Base-by-base conservation (phyloP, 2,329 filamentous ascomycete genomes). In the Sporothrix luriei region DNA sequence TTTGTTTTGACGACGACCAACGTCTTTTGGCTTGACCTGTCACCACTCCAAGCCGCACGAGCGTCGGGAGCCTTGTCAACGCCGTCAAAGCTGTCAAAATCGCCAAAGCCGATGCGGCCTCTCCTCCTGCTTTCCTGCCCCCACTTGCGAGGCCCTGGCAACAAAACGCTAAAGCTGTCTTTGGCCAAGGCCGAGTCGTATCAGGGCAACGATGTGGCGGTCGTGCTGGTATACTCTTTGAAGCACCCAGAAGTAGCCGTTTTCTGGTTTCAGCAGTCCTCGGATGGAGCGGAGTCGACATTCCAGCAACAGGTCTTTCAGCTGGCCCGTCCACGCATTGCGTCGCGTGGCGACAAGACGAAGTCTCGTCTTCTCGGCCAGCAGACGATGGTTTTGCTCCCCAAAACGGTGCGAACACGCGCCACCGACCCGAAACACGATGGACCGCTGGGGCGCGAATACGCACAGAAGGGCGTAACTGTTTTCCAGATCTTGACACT, bases 1-100 rank as follows among this genome's bases (percentile, higher is more conserved):
- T 85, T 88, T 69, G 78, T 91, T 11, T 78, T 91, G 57, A 91
- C 88, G 0, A 83, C 82, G 14, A 80, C 80, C 0, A 79, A 79
- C 38, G 69, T 90, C 0, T 78, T 84, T 46, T 81, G 85, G 79
- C 73, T 87, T n/a, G 79, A 83, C 62, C 74, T 85, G 16, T 66
- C 69, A 5, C 49, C 29, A 1, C 26, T 54, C 5, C 26, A n/a
- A 16, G 19, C 16, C 4, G 38, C 21, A 51, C n/a, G 9, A 21
- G 2, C 24, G 2, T 2, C 48, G 11, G 19, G 43, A 29, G 24
- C 1, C 24, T 21, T 24, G 6, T 21, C 40, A 5, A 26, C n/a
- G 13, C n/a, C n/a, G 4, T 29, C 49, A 24, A 57, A 19, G 14
- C 1, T 16, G 19, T 26, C 48, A 66, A 19, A 52, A 1, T 26